Evolutionary conservation across 805 yeast genomes (phyloP).

Genomic region (Torulaspora quercuum): DNA sequence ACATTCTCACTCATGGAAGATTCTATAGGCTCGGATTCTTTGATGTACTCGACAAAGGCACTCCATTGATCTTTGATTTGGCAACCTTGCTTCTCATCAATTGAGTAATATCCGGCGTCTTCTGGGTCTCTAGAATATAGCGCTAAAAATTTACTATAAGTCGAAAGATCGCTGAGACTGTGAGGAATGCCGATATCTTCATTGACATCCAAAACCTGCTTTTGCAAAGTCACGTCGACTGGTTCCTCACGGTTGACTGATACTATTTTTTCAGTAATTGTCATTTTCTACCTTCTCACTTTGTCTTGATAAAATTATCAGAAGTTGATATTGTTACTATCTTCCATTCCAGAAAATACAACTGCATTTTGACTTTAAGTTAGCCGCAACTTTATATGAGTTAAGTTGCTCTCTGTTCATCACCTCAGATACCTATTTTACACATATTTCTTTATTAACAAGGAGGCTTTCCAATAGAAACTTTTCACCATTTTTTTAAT

Average conservation of each 20-base stretch:
- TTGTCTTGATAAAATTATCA: too few relatives aligned
- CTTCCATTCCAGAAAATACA: too few relatives aligned
- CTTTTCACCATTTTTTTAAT: too few relatives aligned
- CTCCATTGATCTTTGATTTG: constrained; percentile 34
- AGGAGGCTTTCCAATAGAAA: too few relatives aligned
- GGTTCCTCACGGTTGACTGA: constrained; percentile 6
- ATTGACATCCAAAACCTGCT: constrained; percentile 3
- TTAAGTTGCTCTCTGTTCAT: too few relatives aligned
- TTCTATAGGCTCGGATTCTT: constrained; percentile 6
- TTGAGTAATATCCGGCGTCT: constrained; percentile 22
- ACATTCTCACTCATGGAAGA: constrained; percentile 15
- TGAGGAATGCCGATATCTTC: constrained; percentile 24
- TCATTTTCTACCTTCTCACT: constrained; percentile 15
- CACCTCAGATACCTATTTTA: too few relatives aligned
- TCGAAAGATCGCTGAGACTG: constrained; percentile 31
- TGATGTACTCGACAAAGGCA: constrained; percentile 14
- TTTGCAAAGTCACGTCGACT: constrained; percentile 1
- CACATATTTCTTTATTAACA: too few relatives aligned
- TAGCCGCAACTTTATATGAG: too few relatives aligned
- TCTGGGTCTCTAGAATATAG: constrained; percentile 36
- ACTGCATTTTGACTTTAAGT: too few relatives aligned
- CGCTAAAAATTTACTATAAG: constrained; percentile 40
- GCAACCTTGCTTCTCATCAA: constrained; percentile 37
- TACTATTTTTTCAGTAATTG: constrained; percentile 13
- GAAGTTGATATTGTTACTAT: too few relatives aligned